Base-by-base conservation (phyloP, 2,329 filamentous ascomycete genomes). In the Aspergillus unguis region DNA sequence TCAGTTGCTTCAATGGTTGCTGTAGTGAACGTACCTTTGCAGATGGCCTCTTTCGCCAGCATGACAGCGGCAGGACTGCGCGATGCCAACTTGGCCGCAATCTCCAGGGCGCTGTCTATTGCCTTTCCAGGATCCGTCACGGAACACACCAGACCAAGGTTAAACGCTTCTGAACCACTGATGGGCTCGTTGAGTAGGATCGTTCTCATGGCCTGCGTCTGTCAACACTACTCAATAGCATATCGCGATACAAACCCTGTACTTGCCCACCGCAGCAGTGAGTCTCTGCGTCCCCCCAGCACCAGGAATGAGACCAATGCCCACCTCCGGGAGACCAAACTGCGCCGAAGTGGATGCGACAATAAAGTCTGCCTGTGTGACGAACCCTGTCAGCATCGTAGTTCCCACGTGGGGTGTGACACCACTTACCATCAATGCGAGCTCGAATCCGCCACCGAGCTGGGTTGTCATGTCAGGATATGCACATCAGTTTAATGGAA, bases 401-500 rank as follows among this genome's bases (percentile, higher is more conserved):
- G 17, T 25, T 6, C 10, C 27, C 5, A 44, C n/a, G 28, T 11
- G 25, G 10, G 32, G 11, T 8, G 8, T 28, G 25, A 26, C 3
- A 9, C 27, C 4, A 23, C 25, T 25, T 28, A 52, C 53, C 53
- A 55, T 55, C 31, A 55, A 49, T 5, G 53, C 53, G 26, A 55
- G 48, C 11, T 55, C 53, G 32, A 55, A 55, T 8, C 53, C 53
- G 10, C 53, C 53, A 1, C 53, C 53, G 26, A 55, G 44, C 53
- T 55, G 35, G 8, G 32, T 7, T 33, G 32, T 11, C 7, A 33
- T 8, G 8, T 33, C 11, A 8, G 11, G 32, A 7, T 11, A 7
- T 33, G 11, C 17, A 33, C 32, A 33, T 33, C 32, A 8, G 32
- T 33, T 33, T 7, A 8, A 33, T 11, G 32, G 32, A 33, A 8